Percentiles rank a stretch among this genome's conserved stretches.
phyloP scores from a whole-genome alignment of 2,329 filamentous ascomycete genomes.

The Aspergillus sclerotialis region DNA sequence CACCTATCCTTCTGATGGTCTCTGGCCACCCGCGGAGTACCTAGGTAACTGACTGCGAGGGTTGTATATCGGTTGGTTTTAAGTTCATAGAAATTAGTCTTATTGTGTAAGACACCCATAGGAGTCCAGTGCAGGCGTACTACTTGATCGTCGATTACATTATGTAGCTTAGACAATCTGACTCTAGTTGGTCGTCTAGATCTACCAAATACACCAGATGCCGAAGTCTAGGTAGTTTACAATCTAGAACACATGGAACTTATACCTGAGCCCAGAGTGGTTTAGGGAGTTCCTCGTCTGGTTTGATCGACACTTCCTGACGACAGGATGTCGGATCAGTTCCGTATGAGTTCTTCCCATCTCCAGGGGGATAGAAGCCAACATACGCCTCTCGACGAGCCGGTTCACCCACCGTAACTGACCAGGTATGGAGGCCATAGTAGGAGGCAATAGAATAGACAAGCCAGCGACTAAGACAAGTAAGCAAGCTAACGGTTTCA shows the following conservation, averaged over 20 bases:
- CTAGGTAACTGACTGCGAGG: too few relatives aligned
- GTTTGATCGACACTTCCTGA: slow-evolving; percentile 21
- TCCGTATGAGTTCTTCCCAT: slow-evolving; percentile 18
- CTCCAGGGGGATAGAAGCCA: slow-evolving; percentile 47
- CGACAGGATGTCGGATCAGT: slow-evolving; percentile 16
- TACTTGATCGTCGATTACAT: too few relatives aligned
- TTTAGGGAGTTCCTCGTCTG: slow-evolving; percentile 29
- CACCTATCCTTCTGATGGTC: too few relatives aligned
- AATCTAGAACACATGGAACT: slow-evolving; percentile 7
- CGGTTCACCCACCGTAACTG: slow-evolving; percentile 64
- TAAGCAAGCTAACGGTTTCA: slow-evolving; percentile 9
- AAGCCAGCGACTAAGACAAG: slow-evolving; percentile 67
- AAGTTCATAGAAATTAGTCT: too few relatives aligned
- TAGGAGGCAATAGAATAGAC: slow-evolving; percentile 89
- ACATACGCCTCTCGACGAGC: slow-evolving; percentile 76
- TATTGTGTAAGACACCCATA: too few relatives aligned
- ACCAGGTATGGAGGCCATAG: slow-evolving; percentile 81
- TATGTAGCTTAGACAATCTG: too few relatives aligned
- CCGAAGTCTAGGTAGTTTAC: slow-evolving; percentile 5
- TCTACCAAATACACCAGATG: slow-evolving; percentile 1
- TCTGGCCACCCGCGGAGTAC: too few relatives aligned
- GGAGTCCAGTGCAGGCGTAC: too few relatives aligned
- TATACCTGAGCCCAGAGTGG: slow-evolving; percentile 33
- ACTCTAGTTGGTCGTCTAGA: too few relatives aligned
- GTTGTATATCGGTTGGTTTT: too few relatives aligned